Percentiles rank a stretch among this genome's conserved stretches.
Conservation (phyloP, 140 eudicot genomes). For the Eryngium alpinum region DNA sequence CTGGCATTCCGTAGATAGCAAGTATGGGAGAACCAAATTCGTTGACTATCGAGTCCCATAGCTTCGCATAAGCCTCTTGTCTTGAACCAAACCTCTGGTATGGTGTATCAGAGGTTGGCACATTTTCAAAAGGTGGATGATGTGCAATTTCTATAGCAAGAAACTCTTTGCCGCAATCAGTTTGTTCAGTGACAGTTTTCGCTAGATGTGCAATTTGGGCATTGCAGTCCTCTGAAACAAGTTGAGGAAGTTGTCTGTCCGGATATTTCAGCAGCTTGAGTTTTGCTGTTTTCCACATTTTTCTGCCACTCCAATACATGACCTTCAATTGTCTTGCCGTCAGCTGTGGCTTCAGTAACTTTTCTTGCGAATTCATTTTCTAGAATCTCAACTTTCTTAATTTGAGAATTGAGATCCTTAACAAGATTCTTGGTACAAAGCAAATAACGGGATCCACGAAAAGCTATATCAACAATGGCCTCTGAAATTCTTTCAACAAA, state of each 20-base stretch:
- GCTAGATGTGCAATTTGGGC: background rate
- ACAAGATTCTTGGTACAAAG: background rate
- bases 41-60: background rate
- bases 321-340: background rate
- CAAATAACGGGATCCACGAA: background rate
- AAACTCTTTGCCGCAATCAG: too few species aligned
- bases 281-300: background rate
- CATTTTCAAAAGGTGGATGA: background rate
- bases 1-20: constrained; percentile 19
- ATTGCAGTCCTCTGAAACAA: background rate
- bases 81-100: background rate
- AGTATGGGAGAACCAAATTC: background rate
- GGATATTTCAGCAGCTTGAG: background rate
- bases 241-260: background rate
- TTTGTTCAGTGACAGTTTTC: too few species aligned
- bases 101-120: background rate
- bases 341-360: background rate
- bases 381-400: background rate
- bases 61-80: background rate
- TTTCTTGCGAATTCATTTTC: background rate
- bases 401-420: background rate
- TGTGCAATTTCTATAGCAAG: background rate
- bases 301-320: background rate
- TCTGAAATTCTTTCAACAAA: background rate
- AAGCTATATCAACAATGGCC: background rate